Base-by-base conservation (phyloP, 108 stramenopile genomes). In the Skeletonema potamos region DNA sequence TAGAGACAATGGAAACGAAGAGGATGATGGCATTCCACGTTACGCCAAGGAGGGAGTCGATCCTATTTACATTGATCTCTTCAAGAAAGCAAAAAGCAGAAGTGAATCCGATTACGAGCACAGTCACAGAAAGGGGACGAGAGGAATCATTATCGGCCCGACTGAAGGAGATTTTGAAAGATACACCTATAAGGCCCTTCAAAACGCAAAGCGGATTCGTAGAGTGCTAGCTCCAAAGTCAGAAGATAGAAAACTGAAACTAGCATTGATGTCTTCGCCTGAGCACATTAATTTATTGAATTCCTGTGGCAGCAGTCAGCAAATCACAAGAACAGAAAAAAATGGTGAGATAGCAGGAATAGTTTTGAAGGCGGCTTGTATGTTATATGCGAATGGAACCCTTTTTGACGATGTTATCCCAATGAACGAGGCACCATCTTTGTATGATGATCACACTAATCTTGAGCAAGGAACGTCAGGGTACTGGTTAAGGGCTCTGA, bases 191-290 rank as follows among this genome's bases (percentile, higher is more conserved):
- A 66, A 56, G 54, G 65, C 65, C 20, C 54, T 66, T 20, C 46
- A 22, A 56, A 66, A 66, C 27, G 65, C 55, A 13, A 39, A 43
- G 20, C 46, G 46, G n/a, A 54, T 55, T 17, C 65, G 65, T 30
- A 66, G 46, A 20, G 54, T 66, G 9, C 65, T 66, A 11, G 9
- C 9, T 36, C 26, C 20, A 62, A 32, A 4, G 6, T 32, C 30
- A 32, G 9, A 33, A 61, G 65, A 54, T 56, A 27, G 18, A 11
- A 55, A 20, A 27, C 9, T 11, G 22, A 66, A 66, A 6, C 10
- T 66, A 18, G 65, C 65, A 6, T 66, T 66, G 56, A 55, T 66
- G 56, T 11, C 65, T 13, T 66, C 65, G 10, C 10, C 20, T 20
- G 54, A 66, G 29, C 65, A 66, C 65, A 58, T 24, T 9, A 18